A percentile compares a stretch with the other conserved stretches of the same genome.
Evolutionary conservation across 2,329 filamentous ascomycete species (phyloP).

Genomic region (Blastomyces percursus): DNA sequence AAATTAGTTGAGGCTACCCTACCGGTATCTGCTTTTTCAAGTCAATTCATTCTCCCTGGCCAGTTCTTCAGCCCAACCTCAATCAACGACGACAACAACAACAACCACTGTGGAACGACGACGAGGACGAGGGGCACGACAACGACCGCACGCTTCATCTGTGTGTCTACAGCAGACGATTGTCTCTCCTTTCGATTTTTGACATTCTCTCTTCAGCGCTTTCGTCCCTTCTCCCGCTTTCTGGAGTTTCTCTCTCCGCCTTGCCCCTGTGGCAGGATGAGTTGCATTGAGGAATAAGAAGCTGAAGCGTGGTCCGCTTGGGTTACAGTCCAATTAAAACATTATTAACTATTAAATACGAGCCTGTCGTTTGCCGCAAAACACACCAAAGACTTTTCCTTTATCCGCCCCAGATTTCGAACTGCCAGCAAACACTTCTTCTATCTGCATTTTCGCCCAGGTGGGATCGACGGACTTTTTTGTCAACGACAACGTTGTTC

Average conservation of each 20-base stretch:
- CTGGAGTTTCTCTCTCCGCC: background rate
- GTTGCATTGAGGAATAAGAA: constrained; percentile 1
- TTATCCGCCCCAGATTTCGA: background rate
- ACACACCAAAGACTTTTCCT: background rate
- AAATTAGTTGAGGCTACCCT: background rate
- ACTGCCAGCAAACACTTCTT: background rate
- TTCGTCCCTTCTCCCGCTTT: background rate
- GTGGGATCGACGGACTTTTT: background rate
- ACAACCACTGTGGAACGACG: background rate
- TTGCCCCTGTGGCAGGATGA: background rate
- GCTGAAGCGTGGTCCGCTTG: background rate
- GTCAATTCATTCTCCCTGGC: background rate
- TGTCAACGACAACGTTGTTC: background rate
- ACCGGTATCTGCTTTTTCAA: background rate
- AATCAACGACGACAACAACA: background rate
- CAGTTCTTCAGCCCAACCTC: background rate
- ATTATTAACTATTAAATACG: background rate
- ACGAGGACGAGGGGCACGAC: background rate
- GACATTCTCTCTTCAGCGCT: background rate
- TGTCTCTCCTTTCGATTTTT: background rate
- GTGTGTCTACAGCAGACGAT: background rate
- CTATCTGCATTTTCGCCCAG: background rate
- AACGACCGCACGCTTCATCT: background rate
- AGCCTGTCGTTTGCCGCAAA: background rate
- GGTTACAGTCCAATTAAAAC: background rate